These are phyloP conservation scores for Monsonia emarginata DNA, from an alignment of 441 rosid species.

Conservation along the genomic window DNA sequence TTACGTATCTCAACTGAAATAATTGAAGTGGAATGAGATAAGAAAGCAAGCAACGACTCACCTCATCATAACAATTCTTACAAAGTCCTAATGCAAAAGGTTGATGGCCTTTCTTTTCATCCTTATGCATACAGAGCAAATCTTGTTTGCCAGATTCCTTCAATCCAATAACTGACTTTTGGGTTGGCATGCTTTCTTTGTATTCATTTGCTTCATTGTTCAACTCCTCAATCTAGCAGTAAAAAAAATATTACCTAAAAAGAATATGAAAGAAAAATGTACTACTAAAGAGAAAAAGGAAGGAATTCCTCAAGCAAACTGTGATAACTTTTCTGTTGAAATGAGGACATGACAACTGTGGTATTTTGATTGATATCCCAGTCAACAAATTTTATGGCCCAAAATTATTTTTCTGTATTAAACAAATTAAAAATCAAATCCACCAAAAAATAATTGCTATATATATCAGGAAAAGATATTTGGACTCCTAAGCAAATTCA, in stretches of 20 bases:
- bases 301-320: background rate
- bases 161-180: conserved; percentile 22
- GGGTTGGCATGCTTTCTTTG: conserved; percentile 20
- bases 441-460: too few relatives aligned
- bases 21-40: background rate
- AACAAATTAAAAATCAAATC: too few relatives aligned
- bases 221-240: conserved; percentile 60
- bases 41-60: conserved; percentile 22
- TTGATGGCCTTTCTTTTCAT: conserved; percentile 15
- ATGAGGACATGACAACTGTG: background rate
- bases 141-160: conserved; percentile 24
- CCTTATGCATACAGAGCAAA: conserved; percentile 67
- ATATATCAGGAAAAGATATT: background rate
- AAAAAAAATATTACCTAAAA: conserved; percentile 11
- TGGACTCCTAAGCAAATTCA: background rate
- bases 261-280: background rate
- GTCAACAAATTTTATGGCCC: background rate
- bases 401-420: too few relatives aligned
- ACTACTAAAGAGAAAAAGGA: background rate
- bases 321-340: background rate
- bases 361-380: background rate
- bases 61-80: conserved; percentile 51
- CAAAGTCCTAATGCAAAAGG: conserved; percentile 67
- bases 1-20: background rate
- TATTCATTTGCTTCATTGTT: conserved; percentile 45